These are phyloP conservation scores for Lentinus brumalis DNA, from an alignment of 768 basidiomycete species.

Conservation along the genomic window DNA sequence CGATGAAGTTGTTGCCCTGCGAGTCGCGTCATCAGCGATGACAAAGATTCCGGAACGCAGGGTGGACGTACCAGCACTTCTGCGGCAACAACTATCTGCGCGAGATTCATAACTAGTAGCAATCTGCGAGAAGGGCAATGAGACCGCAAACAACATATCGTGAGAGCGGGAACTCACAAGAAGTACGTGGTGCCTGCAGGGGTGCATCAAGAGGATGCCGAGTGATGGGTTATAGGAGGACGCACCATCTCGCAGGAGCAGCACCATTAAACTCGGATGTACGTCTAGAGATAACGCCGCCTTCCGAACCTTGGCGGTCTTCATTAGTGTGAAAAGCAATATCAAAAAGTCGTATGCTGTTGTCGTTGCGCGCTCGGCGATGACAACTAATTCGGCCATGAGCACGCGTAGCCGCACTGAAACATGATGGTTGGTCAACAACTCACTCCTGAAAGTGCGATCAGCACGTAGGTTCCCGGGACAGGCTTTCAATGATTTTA, in stretches of 20 bases:
- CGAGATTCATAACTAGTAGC: constrained; percentile 18
- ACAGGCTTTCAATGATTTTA: not conserved
- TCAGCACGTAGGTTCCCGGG: not conserved
- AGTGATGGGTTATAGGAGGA: not conserved
- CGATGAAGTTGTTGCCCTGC: constrained; percentile 21
- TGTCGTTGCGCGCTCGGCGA: constrained; percentile 14
- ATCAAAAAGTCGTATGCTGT: constrained; percentile 17
- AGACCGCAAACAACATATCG: not conserved
- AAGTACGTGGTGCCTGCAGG: constrained; percentile 6
- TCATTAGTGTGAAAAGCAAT: constrained; percentile 15
- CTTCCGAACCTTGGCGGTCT: constrained; percentile 6
- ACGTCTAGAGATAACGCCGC: not conserved
- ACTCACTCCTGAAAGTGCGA: not conserved
- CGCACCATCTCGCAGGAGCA: constrained; percentile 21
- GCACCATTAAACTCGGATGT: not conserved
- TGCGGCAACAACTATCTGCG: constrained; percentile 20
- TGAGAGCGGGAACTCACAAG: not conserved
- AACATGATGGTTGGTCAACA: not conserved
- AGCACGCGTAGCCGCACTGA: not conserved
- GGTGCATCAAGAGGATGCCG: not conserved
- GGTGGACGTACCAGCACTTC: constrained; percentile 5
- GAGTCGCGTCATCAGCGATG: not conserved
- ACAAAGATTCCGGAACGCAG: not conserved
- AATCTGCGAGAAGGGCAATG: not conserved
- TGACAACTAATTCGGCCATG: constrained; percentile 11